Conservation (phyloP, 306 rosid genomes). For the Pterocarpus santalinus region DNA sequence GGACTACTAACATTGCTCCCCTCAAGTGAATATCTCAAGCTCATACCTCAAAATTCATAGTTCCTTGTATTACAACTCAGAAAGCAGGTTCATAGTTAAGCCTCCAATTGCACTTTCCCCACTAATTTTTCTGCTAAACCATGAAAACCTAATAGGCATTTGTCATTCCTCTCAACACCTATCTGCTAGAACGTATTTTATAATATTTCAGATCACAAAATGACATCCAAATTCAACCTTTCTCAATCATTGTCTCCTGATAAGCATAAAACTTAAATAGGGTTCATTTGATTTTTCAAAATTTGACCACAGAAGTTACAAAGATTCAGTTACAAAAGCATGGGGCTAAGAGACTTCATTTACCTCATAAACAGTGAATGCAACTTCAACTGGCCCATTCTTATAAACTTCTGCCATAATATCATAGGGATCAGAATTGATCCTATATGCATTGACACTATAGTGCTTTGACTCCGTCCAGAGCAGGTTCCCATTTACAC, state of each 20-base stretch:
- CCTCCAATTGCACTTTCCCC: conserved; percentile 19
- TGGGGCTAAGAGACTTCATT: conserved; percentile 42
- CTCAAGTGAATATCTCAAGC: conserved; percentile 4
- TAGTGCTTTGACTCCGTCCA: conserved; percentile 88
- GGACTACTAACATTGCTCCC: not conserved
- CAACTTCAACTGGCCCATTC: conserved; percentile 94
- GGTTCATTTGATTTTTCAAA: not conserved
- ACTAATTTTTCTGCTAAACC: conserved; percentile 16
- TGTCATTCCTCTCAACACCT: conserved; percentile 29
- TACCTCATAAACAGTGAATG: conserved; percentile 94
- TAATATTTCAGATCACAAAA: conserved; percentile 18
- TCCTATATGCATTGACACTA: conserved; percentile 71
- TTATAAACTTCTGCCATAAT: conserved; percentile 92
- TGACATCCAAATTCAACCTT: conserved; percentile 17
- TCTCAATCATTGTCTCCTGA: conserved; percentile 17
- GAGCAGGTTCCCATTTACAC: conserved; percentile 69
- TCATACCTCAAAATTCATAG: conserved; percentile 21
- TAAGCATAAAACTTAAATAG: conserved; percentile 1
- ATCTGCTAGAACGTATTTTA: not conserved
- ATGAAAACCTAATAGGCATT: conserved; percentile 14
- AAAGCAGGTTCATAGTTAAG: not conserved
- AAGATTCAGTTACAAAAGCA: conserved; percentile 21
- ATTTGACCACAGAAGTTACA: conserved; percentile 24
- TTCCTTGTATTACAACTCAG: not conserved
- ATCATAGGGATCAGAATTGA: conserved; percentile 67